Conservation (phyloP, 306 rosid genomes). For the Pueraria montana region DNA sequence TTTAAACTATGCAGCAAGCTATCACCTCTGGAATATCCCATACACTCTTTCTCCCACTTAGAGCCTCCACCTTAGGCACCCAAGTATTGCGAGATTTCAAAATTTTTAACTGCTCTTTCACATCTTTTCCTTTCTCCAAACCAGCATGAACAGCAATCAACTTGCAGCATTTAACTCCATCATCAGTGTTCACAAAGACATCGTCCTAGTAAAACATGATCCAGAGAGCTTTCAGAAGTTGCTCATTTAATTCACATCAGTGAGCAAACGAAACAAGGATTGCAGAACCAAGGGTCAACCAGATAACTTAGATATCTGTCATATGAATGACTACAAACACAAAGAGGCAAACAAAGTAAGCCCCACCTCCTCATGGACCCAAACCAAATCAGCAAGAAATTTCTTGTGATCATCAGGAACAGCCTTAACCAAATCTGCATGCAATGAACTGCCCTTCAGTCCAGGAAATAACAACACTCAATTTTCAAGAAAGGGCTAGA, state of each 20-base stretch:
- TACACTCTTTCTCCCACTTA: constrained; percentile 81
- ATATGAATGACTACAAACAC: constrained; percentile 11
- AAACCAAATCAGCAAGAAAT: constrained; percentile 84
- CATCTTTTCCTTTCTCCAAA: constrained; percentile 72
- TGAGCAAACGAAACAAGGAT: constrained; percentile 39
- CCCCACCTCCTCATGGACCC: constrained; percentile 96
- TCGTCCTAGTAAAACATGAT: constrained; percentile 67
- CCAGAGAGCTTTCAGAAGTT: constrained; percentile 42
- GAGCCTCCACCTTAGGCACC: constrained; percentile 68
- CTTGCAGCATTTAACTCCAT: constrained; percentile 69
- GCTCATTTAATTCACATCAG: constrained; percentile 31
- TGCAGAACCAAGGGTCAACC: constrained; percentile 9
- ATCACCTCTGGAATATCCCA: constrained; percentile 89
- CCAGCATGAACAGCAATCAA: constrained; percentile 97
- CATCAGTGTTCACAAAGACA: constrained; percentile 70
- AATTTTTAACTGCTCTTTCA: constrained; percentile 70
- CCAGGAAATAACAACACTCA: neutral
- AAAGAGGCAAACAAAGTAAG: constrained; percentile 40
- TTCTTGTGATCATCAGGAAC: constrained; percentile 95
- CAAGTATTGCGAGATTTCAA: constrained; percentile 79
- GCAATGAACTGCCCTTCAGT: constrained; percentile 44
- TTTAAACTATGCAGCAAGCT: constrained; percentile 37
- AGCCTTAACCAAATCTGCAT: constrained; percentile 84
- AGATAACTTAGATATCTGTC: neutral
- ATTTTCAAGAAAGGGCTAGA: constrained; percentile 7